A percentile compares a stretch with the other conserved stretches of the same genome.
phyloP scores from a whole-genome alignment of 371 early-diverging fungal genomes.

The Neoconidiobolus thromboides region DNA sequence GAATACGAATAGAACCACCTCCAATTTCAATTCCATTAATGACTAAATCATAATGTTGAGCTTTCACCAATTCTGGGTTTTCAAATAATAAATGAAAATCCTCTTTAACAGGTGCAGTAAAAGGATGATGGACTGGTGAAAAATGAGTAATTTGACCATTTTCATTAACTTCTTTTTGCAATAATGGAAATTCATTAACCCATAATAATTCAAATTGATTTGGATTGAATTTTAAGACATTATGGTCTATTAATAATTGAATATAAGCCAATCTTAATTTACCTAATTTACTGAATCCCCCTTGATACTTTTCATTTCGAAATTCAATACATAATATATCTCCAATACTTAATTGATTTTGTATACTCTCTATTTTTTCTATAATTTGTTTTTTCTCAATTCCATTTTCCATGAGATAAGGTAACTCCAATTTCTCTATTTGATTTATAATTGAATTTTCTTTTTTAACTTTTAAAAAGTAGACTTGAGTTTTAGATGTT shows the following conservation, averaged over 20 bases:
- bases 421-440: too few relatives aligned
- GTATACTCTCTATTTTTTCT: too few relatives aligned
- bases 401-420: too few relatives aligned
- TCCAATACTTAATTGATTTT: too few relatives aligned
- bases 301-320: too few relatives aligned
- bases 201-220: conserved; percentile 21
- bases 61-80: conserved; percentile 26
- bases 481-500: too few relatives aligned
- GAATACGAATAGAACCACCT: conserved; percentile 81
- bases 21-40: conserved; percentile 84
- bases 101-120: conserved; percentile 60
- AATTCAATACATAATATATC: too few relatives aligned
- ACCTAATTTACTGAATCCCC: conserved; percentile 24
- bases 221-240: too few relatives aligned
- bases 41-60: conserved; percentile 74
- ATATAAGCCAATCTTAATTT: conserved; percentile 22
- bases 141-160: conserved; percentile 16
- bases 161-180: conserved; percentile 26
- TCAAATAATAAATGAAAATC: conserved; percentile 38
- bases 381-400: too few relatives aligned
- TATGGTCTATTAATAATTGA: too few relatives aligned
- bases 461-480: too few relatives aligned
- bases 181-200: conserved; percentile 79
- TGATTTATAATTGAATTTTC: too few relatives aligned
- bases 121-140: conserved; percentile 77